Evolutionary conservation across 2,329 filamentous ascomycete species (phyloP).

Genomic region (Diaporthe velutina): DNA sequence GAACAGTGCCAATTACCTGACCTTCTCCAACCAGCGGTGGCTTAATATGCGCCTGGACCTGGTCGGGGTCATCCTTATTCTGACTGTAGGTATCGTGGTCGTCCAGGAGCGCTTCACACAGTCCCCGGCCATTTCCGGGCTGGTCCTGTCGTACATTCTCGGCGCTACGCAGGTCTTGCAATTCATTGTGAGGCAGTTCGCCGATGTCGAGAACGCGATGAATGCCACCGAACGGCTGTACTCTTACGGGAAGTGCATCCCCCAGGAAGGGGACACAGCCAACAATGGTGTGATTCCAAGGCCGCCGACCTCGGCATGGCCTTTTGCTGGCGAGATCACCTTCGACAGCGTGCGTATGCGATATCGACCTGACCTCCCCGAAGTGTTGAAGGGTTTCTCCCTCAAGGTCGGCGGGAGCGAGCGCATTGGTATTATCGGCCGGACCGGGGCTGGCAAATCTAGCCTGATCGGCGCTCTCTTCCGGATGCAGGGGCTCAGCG

Average conservation of each 20-base stretch:
- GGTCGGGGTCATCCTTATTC: conserved; percentile 71
- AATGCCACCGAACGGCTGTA: conserved; percentile 76
- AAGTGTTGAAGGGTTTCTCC: conserved; percentile 75
- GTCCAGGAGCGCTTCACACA: conserved; percentile 74
- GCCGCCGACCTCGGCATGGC: conserved; percentile 71
- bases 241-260: conserved; percentile 73
- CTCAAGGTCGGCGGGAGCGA: conserved; percentile 1
- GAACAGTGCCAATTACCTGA: conserved; percentile 78
- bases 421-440: conserved; percentile 71
- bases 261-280: conserved; percentile 67
- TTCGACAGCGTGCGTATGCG: conserved; percentile 78
- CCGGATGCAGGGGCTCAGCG: conserved; percentile 77
- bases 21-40: conserved; percentile 77
- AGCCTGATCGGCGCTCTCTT: conserved; percentile 88
- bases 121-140: conserved; percentile 72
- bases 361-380: conserved; percentile 75
- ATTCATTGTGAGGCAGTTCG: conserved; percentile 75
- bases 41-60: conserved; percentile 72
- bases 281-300: conserved; percentile 60
- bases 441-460: conserved; percentile 85
- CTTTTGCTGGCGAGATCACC: conserved; percentile 74
- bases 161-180: conserved; percentile 77
- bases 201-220: conserved; percentile 79
- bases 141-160: conserved; percentile 76
- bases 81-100: conserved; percentile 73